Base-by-base conservation (phyloP, 2,329 filamentous ascomycete genomes). In the Fusarium hainanense region DNA sequence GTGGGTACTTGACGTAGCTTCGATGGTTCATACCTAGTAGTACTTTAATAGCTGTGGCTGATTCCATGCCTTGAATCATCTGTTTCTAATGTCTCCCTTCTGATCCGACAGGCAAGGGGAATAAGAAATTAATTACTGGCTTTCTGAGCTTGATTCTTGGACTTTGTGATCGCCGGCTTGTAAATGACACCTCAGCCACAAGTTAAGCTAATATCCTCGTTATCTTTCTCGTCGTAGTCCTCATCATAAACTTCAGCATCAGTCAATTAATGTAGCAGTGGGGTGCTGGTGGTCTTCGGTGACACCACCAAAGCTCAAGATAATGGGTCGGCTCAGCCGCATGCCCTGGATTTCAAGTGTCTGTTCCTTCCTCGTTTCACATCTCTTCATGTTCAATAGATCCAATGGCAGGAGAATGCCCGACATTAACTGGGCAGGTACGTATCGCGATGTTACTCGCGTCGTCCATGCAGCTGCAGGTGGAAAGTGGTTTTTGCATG, bases 261-360 rank as follows among this genome's bases (percentile, higher is more conserved):
- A 46, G 40, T 60, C 34, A 23, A 6, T 41, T 23, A 23, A 25
- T 46, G 32, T 48, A 25, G 42, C 60, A 63, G 70, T 74, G 70
- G 72, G 66, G 61, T 72, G 63, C 68, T 74, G 58, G 62, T 65
- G 52, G 63, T 57, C 58, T 44, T 61, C 49, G 32, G 71, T 72
- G 68, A 74, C 71, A 74, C 70, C 72, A 74, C 69, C 69, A 43
- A 34, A 48, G 54, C 11, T 32, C 54, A 32, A 62, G 57, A 46
- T 63, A 43, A 67, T 72, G 68, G 68, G 58, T 61, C 72, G 69
- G 72, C 68, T 67, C 72, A 72, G 70, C 70, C 66, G 70, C 66
- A 68, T 59, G 55, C 59, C 42, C 59, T 65, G 34, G 16, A 41
- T 60, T 58, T 40, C 25, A 25, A 55, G 46, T 46, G 23, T 54